A percentile compares a stretch with the other conserved stretches of the same genome.
Evolutionary conservation across 106 monocot genomes (phyloP).

Genomic region (Triglochin maritima): DNA sequence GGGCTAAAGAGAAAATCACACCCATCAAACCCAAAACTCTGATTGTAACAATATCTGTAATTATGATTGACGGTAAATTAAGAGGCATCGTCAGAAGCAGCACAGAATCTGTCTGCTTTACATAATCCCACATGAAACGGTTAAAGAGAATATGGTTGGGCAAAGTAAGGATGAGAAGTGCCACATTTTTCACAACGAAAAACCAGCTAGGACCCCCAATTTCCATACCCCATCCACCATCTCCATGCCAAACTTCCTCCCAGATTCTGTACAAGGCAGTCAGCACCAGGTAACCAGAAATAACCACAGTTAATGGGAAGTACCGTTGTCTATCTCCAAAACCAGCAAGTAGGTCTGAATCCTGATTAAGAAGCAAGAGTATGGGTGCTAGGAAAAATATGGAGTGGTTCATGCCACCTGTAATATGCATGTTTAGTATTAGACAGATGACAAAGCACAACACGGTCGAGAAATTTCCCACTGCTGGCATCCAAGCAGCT

Average conservation of each 20-base stretch:
- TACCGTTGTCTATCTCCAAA: conserved; percentile 94
- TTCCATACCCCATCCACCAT: conserved; percentile 60
- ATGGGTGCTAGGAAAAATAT: conserved; percentile 94
- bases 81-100: conserved; percentile 88
- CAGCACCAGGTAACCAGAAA: conserved; percentile 77
- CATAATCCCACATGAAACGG: conserved; percentile 99
- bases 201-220: conserved; percentile 96
- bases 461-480: conserved; percentile 82
- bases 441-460: conserved; percentile 80
- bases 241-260: conserved; percentile 69
- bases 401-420: conserved; percentile 79
- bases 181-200: conserved; percentile 78
- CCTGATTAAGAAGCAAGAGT: conserved; percentile 86
- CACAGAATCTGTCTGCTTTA: conserved; percentile 78
- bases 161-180: conserved; percentile 79
- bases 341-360: conserved; percentile 71
- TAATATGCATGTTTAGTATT: conserved; percentile 58
- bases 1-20: conserved; percentile 62
- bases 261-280: conserved; percentile 74
- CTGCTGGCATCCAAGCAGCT: conserved; percentile 97
- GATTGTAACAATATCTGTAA: conserved; percentile 70
- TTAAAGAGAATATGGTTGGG: conserved; percentile 98
- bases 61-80: conserved; percentile 80
- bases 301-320: conserved; percentile 63
- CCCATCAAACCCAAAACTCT: conserved; percentile 86